Evolutionary conservation across 2,329 filamentous ascomycete species (phyloP).

Genomic region (Hortaea werneckii): DNA sequence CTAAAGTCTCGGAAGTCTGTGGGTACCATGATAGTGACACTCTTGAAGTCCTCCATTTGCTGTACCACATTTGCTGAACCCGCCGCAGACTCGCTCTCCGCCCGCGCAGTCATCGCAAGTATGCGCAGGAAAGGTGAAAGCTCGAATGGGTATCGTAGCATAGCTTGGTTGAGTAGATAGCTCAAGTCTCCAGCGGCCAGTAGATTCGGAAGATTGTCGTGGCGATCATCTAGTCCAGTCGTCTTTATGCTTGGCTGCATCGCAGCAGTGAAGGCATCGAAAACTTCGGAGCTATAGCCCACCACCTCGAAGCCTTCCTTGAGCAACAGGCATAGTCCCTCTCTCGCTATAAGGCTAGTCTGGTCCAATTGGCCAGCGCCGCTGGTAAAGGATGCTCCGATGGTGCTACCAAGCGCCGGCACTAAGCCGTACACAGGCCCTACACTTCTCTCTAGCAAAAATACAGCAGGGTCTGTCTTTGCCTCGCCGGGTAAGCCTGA

Average conservation of each 20-base stretch:
- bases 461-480: conserved; percentile 33
- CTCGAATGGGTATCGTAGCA: conserved; percentile 77
- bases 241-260: conserved; percentile 29
- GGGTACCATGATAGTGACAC: conserved; percentile 69
- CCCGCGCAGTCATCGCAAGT: conserved; percentile 14
- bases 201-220: background rate
- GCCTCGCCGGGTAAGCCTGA: background rate
- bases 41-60: conserved; percentile 59
- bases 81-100: conserved; percentile 2
- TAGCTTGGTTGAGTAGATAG: conserved; percentile 55
- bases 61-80: conserved; percentile 36
- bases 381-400: conserved; percentile 33
- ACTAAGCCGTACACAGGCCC: conserved; percentile 41
- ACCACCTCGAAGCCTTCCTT: conserved; percentile 56
- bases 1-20: conserved; percentile 62
- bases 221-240: background rate
- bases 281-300: conserved; percentile 62
- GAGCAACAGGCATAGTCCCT: conserved; percentile 59
- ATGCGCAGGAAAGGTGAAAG: conserved; percentile 59
- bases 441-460: conserved; percentile 39
- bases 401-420: conserved; percentile 32
- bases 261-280: conserved; percentile 56
- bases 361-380: conserved; percentile 16
- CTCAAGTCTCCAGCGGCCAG: conserved; percentile 13
- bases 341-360: conserved; percentile 53